Base-by-base conservation (phyloP, 1,284 basidiomycete species). In the Dichomitus squalens region DNA sequence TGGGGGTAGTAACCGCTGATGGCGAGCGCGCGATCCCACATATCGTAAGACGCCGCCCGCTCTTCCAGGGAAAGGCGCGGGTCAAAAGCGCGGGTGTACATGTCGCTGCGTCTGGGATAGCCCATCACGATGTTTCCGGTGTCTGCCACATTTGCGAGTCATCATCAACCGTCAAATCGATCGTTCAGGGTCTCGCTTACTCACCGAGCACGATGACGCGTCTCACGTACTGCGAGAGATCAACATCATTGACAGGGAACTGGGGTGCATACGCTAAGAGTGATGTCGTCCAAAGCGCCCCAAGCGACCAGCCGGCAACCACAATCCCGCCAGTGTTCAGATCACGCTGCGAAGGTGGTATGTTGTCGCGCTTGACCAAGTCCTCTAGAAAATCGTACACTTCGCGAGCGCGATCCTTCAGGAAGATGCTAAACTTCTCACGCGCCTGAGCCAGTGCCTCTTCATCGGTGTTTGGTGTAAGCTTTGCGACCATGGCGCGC, bases 191-290 rank as follows among this genome's bases (percentile, higher is more conserved):
- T n/a, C n/a, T n/a, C n/a, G n/a, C n/a, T n/a, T n/a, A 39, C 60
- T 38, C 40, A 71, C 70, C 68, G 27, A 64, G 64, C 14, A 66
- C 44, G 40, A 69, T 61, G 49, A 66, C 57, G 16, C 62, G 62
- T 4, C 66, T 59, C 40, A 72, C 59, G 35, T 66, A 68, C 16
- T 48, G 49, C 16, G 68, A 39, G 2, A 58, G 16, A 0, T 44
- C 34, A 7, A 55, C 44, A 9, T 49, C 52, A 14, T 64, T 64
- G 3, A 14, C 51, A n/a, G 64, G 58, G 29, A 66, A 52, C 5
- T 46, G 44, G 16, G 59, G 57, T n/a, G 60, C 58, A 51, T 64
- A 52, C 21, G 69, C 66, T 16, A 72, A 49, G 18, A 70, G 18
- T 21, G 54, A 61, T 49, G 56, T 47, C 16, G 38, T 48, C 3